Conservation (phyloP, 345 rosid genomes). For the Heritiera littoralis region DNA sequence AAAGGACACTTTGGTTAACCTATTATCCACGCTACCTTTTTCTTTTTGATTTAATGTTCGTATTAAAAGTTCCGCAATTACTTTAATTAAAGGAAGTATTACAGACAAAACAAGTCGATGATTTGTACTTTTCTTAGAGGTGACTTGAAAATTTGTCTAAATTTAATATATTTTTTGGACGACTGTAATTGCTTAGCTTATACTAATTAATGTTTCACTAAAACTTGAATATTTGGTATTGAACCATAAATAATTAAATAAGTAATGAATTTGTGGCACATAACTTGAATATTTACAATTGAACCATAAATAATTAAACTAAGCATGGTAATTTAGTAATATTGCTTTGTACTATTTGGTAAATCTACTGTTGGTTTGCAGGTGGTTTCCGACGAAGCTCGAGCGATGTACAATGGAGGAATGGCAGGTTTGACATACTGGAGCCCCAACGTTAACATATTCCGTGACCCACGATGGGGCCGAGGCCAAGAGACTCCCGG, state of each 20-base stretch:
- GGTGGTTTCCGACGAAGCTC: constrained; percentile 81
- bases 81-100: neutral
- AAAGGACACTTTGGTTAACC: neutral
- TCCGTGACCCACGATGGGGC: constrained; percentile 92
- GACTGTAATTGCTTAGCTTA: too few species aligned
- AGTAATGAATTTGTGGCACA: too few species aligned
- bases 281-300: too few species aligned
- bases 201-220: too few species aligned
- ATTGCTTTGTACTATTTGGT: neutral
- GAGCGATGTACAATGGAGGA: constrained; percentile 83
- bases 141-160: too few species aligned
- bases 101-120: neutral
- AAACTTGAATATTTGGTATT: too few species aligned
- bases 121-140: too few species aligned
- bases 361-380: neutral
- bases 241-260: too few species aligned
- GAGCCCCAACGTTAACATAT: constrained; percentile 84
- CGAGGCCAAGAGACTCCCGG: constrained; percentile 95
- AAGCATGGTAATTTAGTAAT: neutral
- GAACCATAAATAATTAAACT: neutral
- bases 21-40: neutral
- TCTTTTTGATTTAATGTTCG: neutral
- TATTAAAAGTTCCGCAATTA: neutral
- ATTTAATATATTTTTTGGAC: too few species aligned
- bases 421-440: constrained; percentile 67